These are phyloP conservation scores for Plasmodium coatneyi DNA, from an alignment of 169 alveolate species.

Conservation along the genomic window DNA sequence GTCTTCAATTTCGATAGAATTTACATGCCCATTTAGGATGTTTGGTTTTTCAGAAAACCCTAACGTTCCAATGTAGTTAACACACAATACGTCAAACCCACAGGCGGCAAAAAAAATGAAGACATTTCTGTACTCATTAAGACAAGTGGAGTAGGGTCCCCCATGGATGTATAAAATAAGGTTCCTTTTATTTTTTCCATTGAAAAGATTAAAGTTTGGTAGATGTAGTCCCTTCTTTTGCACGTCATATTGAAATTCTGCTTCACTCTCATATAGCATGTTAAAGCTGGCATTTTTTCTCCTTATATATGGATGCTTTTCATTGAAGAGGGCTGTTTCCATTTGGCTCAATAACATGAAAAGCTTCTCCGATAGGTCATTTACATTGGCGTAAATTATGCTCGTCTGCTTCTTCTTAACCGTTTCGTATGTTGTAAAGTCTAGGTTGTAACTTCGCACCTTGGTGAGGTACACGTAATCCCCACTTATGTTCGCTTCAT, in stretches of 20 bases:
- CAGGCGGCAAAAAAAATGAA: constrained; percentile 64
- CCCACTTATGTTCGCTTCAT: constrained; percentile 31
- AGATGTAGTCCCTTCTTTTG: constrained; percentile 27
- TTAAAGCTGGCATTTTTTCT: constrained; percentile 62
- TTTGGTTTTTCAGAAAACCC: constrained; percentile 13
- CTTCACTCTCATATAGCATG: constrained; percentile 46
- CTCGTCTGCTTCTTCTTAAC: constrained; percentile 4
- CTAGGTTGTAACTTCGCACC: constrained; percentile 33
- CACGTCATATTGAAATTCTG: not conserved
- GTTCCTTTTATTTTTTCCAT: constrained; percentile 54
- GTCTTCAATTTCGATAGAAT: constrained; percentile 61
- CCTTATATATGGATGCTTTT: constrained; percentile 72
- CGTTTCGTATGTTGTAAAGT: constrained; percentile 27
- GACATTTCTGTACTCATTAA: constrained; percentile 39
- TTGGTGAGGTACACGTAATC: constrained; percentile 50
- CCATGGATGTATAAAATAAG: constrained; percentile 72
- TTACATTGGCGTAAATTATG: constrained; percentile 26
- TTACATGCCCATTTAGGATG: constrained; percentile 31
- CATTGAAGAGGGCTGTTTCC: constrained; percentile 38
- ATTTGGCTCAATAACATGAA: constrained; percentile 51
- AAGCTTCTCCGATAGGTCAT: constrained; percentile 47
- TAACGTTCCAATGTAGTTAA: constrained; percentile 61
- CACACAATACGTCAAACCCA: constrained; percentile 63
- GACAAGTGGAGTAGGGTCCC: constrained; percentile 39
- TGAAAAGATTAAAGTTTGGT: constrained; percentile 69